Evolutionary conservation across 305 asterid genomes (phyloP), one percentile per base, ranked within the genome.

Genomic region (Fraxinus sp.): DNA sequence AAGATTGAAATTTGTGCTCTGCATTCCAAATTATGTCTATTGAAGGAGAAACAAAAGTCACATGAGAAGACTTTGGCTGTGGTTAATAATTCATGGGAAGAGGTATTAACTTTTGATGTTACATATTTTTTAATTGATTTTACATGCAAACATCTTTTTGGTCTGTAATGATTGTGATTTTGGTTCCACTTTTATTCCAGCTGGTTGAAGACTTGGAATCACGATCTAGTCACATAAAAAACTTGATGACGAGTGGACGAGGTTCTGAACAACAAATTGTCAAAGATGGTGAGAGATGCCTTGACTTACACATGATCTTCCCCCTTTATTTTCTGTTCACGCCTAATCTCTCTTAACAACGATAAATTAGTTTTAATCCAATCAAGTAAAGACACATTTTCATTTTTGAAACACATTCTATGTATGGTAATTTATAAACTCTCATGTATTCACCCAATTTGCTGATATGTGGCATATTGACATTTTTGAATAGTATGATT

Each of bases 181-280:
- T 83, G 83, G 57, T 83, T 86, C 73, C 83, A 37, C 62, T 79
- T 75, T 81, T 81, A 39, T 36, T 35, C 85, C 89, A 97, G 99
- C 83, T 92, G 88, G 94, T 95, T 85, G 90, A 88, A 86, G 92
- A 92, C 85, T 79, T 97, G 87, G 94, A 92, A 79, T 86, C 91
- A 57, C 88, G 87, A 77, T 86, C 97, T 77, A 82, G 82, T 70
- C 77, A 75, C 85, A 75, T 87, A 37, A 87, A 85, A 85, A 94
- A 90, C 32, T 79, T 41, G 72, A 83, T 86, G 83, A 89, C 87
- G 76, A 86, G 79, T 82, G 94, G 89, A 81, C 88, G 74, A 78
- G 91, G 84, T 82, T 85, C 68, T 76, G 90, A 86, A 55, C 41
- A 87, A 85, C 94, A 80, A 52, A 70, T 79, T 72, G 80, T 78